These are phyloP conservation scores for Fusarium sp. DNA, from an alignment of 2,329 filamentous ascomycete species.

Conservation along the genomic window DNA sequence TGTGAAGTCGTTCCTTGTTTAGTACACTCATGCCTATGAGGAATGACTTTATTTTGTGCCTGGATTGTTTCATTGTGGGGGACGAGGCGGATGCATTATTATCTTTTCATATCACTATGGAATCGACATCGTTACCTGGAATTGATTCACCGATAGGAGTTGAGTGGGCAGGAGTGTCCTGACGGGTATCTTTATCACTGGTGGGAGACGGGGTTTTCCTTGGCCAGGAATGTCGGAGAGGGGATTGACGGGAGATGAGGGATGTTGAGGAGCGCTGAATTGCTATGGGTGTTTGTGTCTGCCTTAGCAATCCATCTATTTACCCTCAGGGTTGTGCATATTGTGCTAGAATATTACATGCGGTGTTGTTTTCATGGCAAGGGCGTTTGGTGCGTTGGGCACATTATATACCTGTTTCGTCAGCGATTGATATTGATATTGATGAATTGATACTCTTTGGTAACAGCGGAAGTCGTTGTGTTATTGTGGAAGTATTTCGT, in stretches of 20 bases:
- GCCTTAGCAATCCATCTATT: constrained; percentile 45
- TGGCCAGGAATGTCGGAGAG: constrained; percentile 19
- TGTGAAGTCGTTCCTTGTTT: constrained; percentile 14
- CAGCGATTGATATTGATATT: constrained; percentile 21
- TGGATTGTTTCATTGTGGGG: constrained; percentile 24
- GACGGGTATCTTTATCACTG: constrained; percentile 37
- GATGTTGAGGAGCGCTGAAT: constrained; percentile 27
- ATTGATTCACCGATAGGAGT: constrained; percentile 40
- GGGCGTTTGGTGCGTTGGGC: constrained; percentile 52
- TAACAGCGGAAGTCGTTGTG: background rate
- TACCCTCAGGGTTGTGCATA: constrained; percentile 37
- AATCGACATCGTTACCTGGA: constrained; percentile 38
- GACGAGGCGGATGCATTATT: constrained; percentile 33
- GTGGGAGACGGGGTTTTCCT: constrained; percentile 30
- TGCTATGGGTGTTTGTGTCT: constrained; percentile 35
- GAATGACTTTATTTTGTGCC: constrained; percentile 23
- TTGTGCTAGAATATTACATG: constrained; percentile 31
- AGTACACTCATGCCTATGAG: background rate
- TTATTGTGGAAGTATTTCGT: background rate
- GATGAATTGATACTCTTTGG: constrained; percentile 25
- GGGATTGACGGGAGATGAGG: constrained; percentile 12
- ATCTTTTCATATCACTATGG: constrained; percentile 27
- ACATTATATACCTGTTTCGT: constrained; percentile 50
- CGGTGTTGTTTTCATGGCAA: constrained; percentile 52
- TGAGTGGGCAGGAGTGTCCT: constrained; percentile 34